Conservation (phyloP, 2,329 filamentous ascomycete species). For the Amesomyces nigricolor region DNA sequence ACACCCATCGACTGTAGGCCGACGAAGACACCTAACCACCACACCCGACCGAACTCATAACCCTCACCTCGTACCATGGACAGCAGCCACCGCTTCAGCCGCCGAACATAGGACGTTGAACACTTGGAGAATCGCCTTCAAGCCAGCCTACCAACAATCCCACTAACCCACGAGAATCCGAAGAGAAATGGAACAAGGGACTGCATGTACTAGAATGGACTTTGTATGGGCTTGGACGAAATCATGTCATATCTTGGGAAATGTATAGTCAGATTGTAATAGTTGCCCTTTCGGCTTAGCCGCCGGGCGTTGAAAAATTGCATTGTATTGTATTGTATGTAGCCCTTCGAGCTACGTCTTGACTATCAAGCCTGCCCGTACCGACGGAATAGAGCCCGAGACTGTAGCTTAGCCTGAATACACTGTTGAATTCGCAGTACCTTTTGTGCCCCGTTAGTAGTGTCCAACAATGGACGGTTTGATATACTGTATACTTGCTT, state of each 20-base stretch:
- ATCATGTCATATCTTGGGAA: conserved; percentile 10
- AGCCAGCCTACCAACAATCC: conserved; percentile 6
- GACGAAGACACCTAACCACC: neutral
- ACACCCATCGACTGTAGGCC: neutral
- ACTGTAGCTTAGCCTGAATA: too few species aligned
- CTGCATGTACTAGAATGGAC: conserved; percentile 1
- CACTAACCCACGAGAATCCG: too few species aligned
- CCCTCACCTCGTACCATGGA: conserved; percentile 1
- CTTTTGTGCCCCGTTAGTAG: too few species aligned
- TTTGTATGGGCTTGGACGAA: conserved; percentile 3
- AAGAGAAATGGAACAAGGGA: conserved; percentile 4
- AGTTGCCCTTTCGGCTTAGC: too few species aligned
- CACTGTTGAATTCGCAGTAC: too few species aligned
- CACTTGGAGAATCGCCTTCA: neutral
- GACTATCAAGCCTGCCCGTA: too few species aligned
- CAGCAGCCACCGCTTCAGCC: conserved; percentile 6
- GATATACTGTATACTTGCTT: too few species aligned
- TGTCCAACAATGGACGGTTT: too few species aligned
- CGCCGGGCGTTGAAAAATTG: too few species aligned
- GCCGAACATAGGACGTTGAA: conserved; percentile 11
- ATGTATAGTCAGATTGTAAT: neutral
- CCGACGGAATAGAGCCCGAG: too few species aligned
- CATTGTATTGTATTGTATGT: too few species aligned
- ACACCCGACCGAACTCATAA: neutral
- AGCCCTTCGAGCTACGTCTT: too few species aligned